Percentiles rank a stretch among this genome's conserved stretches.
Evolutionary conservation across 495 filamentous ascomycete genomes (phyloP).

Genomic region (Talaromyces borbonicus): DNA sequence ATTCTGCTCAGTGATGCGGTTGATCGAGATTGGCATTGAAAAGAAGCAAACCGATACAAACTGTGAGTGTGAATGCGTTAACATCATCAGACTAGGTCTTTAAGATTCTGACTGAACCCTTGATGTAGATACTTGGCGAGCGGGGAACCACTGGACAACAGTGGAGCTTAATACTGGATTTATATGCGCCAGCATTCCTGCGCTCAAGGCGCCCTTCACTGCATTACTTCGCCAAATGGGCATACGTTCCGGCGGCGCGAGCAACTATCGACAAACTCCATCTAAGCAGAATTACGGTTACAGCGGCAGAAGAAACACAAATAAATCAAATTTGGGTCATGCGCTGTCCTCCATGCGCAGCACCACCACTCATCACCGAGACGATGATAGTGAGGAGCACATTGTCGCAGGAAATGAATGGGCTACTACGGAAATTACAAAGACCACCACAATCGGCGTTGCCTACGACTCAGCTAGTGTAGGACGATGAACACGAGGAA

Average conservation of each 20-base stretch:
- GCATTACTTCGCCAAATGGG: not conserved
- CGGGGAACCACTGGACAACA: not conserved
- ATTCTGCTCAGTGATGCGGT: not conserved
- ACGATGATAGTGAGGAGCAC: not conserved
- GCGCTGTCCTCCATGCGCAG: not conserved
- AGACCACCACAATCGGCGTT: not conserved
- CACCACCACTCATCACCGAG: not conserved
- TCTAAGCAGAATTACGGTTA: not conserved
- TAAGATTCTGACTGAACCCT: too few relatives aligned
- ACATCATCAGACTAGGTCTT: too few relatives aligned
- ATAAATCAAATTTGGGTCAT: not conserved
- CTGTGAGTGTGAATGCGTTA: too few relatives aligned
- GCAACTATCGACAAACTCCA: not conserved
- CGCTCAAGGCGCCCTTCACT: not conserved
- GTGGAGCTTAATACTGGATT: conserved; percentile 1
- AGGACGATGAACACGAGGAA: too few relatives aligned
- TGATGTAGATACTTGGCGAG: not conserved
- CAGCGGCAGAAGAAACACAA: not conserved
- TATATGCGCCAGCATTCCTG: conserved; percentile 2
- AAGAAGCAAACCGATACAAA: not conserved
- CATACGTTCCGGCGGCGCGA: not conserved
- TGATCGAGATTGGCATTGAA: not conserved
- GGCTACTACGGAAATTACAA: not conserved
- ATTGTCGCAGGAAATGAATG: not conserved
- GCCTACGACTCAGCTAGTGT: not conserved